These are phyloP conservation scores for Diplogelasinospora grovesii DNA, from an alignment of 495 filamentous ascomycete species.

Conservation along the genomic window DNA sequence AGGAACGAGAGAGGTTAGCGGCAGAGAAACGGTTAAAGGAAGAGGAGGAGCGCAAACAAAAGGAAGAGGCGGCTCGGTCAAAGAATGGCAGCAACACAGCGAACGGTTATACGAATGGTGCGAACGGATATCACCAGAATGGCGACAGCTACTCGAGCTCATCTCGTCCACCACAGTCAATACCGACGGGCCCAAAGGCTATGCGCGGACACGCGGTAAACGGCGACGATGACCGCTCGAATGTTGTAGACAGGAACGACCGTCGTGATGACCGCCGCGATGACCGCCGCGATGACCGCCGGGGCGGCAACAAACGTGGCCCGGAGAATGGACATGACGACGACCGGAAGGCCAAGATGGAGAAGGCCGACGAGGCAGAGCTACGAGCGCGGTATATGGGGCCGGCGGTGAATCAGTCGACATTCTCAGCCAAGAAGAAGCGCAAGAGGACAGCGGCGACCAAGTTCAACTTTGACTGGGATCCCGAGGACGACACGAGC, in stretches of 20 bases:
- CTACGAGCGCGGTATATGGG: conserved; percentile 89
- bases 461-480: conserved; percentile 99
- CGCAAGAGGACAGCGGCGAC: conserved; percentile 85
- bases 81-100: conserved; percentile 19
- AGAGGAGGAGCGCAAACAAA: conserved; percentile 60
- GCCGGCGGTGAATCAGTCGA: conserved; percentile 76
- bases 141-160: conserved; percentile 9
- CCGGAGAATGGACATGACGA: conserved; percentile 31
- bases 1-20: conserved; percentile 77
- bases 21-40: conserved; percentile 82
- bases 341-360: conserved; percentile 51
- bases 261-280: conserved; percentile 49
- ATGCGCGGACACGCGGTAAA: conserved; percentile 53
- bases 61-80: conserved; percentile 42
- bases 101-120: conserved; percentile 17
- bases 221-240: neutral
- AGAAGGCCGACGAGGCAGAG: conserved; percentile 70
- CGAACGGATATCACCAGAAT: neutral
- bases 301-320: conserved; percentile 20
- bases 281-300: conserved; percentile 14
- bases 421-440: conserved; percentile 95
- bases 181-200: conserved; percentile 76
- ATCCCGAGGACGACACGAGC: conserved; percentile 90
- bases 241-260: conserved; percentile 38
- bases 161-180: conserved; percentile 19